These are phyloP conservation scores for Tricholoma hemisulphureum DNA, from an alignment of 768 basidiomycete species.

Conservation along the genomic window DNA sequence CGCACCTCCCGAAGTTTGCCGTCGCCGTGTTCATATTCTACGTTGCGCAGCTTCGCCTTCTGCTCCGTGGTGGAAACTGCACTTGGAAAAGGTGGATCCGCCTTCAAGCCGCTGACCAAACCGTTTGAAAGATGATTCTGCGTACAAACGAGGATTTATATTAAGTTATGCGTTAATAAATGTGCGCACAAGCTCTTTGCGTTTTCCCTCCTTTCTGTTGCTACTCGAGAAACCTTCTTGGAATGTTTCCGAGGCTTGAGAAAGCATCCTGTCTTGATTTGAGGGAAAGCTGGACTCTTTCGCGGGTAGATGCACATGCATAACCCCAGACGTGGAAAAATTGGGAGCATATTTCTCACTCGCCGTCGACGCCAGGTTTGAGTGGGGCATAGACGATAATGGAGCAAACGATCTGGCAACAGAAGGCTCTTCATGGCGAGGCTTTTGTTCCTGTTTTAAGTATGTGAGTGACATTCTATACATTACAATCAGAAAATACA, in stretches of 20 bases:
- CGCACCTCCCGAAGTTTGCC: background rate
- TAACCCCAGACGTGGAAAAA: background rate
- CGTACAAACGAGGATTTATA: background rate
- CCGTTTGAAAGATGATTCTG: slow-evolving; percentile 1
- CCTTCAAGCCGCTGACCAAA: background rate
- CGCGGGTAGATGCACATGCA: slow-evolving; percentile 19
- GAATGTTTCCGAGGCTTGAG: slow-evolving; percentile 9
- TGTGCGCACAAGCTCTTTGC: slow-evolving; percentile 9
- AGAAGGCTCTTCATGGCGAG: slow-evolving; percentile 2
- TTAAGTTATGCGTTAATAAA: background rate
- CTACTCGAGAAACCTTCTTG: slow-evolving; percentile 5
- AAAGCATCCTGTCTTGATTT: slow-evolving; percentile 9
- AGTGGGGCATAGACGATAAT: slow-evolving; percentile 4
- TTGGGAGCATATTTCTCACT: slow-evolving; percentile 9
- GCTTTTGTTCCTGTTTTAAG: slow-evolving; percentile 8
- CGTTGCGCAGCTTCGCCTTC: background rate
- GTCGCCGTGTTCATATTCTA: background rate
- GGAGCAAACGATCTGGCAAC: slow-evolving; percentile 3
- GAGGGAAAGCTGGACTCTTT: slow-evolving; percentile 13
- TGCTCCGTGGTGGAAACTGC: background rate
- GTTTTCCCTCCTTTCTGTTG: slow-evolving; percentile 10
- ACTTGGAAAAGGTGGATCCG: background rate
- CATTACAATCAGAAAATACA: background rate
- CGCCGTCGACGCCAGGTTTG: slow-evolving; percentile 1
- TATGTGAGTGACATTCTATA: slow-evolving; percentile 2